These are phyloP conservation scores for Mycotypha africana DNA, from an alignment of 371 early-diverging fungal genomes.

Conservation along the genomic window DNA sequence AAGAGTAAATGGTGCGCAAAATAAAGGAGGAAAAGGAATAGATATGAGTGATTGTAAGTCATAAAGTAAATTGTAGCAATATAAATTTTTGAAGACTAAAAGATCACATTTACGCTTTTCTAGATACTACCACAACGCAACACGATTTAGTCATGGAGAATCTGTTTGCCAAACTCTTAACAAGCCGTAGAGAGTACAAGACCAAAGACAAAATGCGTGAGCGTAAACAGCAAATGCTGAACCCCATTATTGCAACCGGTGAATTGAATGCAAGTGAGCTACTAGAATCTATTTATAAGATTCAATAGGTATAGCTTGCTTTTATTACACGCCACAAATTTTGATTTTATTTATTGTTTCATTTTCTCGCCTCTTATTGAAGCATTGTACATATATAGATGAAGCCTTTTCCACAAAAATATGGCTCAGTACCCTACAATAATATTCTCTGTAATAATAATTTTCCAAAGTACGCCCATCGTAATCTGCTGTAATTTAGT, in stretches of 20 bases:
- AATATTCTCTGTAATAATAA: too few species aligned
- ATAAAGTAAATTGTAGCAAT: not conserved
- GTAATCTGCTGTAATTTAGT: too few species aligned
- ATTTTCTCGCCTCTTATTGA: not conserved
- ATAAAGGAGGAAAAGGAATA: slow-evolving; percentile 37
- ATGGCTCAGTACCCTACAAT: too few species aligned
- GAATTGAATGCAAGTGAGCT: slow-evolving; percentile 13
- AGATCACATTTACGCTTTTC: not conserved
- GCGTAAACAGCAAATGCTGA: slow-evolving; percentile 1
- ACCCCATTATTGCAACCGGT: slow-evolving; percentile 3
- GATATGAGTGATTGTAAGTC: slow-evolving; percentile 31
- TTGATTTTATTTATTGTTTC: slow-evolving; percentile 3
- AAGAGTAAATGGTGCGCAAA: slow-evolving; percentile 6
- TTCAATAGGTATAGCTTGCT: not conserved
- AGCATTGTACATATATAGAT: too few species aligned
- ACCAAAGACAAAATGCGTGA: slow-evolving; percentile 9
- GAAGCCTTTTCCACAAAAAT: too few species aligned
- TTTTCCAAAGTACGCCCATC: too few species aligned
- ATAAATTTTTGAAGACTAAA: too few species aligned
- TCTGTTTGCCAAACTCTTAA: slow-evolving; percentile 8
- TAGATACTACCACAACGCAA: slow-evolving; percentile 15
- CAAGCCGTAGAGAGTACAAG: slow-evolving; percentile 14
- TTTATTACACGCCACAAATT: not conserved
- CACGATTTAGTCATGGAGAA: slow-evolving; percentile 16
- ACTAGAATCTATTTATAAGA: slow-evolving; percentile 13